Percentiles rank a stretch among this genome's conserved stretches.
phyloP scores from a whole-genome alignment of 805 yeast genomes.

The Metschnikowia picachoensis region DNA sequence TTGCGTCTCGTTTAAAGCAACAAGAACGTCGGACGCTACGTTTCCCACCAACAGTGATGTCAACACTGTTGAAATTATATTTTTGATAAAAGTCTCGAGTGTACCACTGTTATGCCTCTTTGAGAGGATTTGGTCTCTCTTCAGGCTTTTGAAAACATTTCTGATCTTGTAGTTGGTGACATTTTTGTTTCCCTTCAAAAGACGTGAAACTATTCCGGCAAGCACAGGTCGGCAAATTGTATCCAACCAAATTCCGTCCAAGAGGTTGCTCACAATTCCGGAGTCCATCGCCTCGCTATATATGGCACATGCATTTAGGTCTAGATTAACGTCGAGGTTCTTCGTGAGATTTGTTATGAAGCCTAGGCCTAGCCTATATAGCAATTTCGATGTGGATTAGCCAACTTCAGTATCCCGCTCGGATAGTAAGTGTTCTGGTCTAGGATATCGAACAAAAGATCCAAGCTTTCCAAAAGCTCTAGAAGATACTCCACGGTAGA shows the following conservation, averaged over 20 bases:
- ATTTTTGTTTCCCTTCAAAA: constrained; percentile 31
- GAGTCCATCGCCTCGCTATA: constrained; percentile 26
- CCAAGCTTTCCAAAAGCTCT: constrained; percentile 28
- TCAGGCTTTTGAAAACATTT: constrained; percentile 20
- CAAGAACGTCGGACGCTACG: constrained; percentile 25
- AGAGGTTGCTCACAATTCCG: constrained; percentile 31
- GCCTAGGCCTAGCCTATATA: constrained; percentile 15
- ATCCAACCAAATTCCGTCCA: constrained; percentile 39
- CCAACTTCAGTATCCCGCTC: constrained; percentile 23
- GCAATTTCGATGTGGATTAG: constrained; percentile 28
- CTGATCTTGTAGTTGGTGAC: constrained; percentile 21
- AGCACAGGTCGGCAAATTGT: constrained; percentile 28
- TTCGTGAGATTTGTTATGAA: constrained; percentile 7
- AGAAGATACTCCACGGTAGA: constrained; percentile 23
- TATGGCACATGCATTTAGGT: constrained; percentile 19
- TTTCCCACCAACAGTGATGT: constrained; percentile 25
- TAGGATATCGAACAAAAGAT: constrained; percentile 31
- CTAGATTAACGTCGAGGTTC: constrained; percentile 16
- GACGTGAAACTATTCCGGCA: constrained; percentile 27
- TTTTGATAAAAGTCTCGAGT: constrained; percentile 26
- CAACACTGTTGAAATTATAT: constrained; percentile 27
- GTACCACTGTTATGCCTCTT: constrained; percentile 21
- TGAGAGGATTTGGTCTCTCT: constrained; percentile 11
- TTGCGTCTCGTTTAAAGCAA: constrained; percentile 41
- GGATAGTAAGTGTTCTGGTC: constrained; percentile 34